phyloP scores from a whole-genome alignment of 441 rosid genomes.

The Populus hybrid region DNA sequence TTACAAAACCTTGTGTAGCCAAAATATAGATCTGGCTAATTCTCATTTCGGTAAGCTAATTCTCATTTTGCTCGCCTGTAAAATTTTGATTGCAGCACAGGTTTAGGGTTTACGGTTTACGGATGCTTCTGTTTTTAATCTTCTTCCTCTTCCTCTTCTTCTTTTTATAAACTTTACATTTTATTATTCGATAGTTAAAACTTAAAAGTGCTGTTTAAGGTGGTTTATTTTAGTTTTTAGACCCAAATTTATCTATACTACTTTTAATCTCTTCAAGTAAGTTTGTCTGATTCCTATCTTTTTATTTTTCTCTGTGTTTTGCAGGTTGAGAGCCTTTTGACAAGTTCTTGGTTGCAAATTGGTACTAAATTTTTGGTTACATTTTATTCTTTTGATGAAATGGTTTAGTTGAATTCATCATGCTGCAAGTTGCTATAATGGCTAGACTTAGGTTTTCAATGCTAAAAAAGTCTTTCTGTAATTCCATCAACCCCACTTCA shows the following conservation, averaged over 20 bases:
- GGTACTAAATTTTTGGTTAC: background rate
- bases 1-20: background rate
- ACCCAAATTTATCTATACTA: background rate
- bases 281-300: background rate
- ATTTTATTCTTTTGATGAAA: background rate
- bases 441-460: conserved; percentile 41
- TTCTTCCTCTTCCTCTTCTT: background rate
- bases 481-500: conserved; percentile 19
- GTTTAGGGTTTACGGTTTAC: conserved; percentile 7
- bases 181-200: no score
- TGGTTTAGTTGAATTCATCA: background rate
- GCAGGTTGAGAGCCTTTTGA: conserved; percentile 1
- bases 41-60: background rate
- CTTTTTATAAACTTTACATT: background rate
- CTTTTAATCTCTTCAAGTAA: background rate
- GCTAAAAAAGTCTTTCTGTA: conserved; percentile 32
- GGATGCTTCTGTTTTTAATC: background rate
- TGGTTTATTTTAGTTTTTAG: background rate
- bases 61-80: background rate
- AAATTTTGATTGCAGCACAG: background rate
- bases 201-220: background rate
- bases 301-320: background rate
- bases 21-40: no score
- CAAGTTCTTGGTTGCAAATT: background rate
- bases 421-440: conserved; percentile 26